phyloP scores from a whole-genome alignment of 1,284 basidiomycete genomes.

The Lentinus polychrous region DNA sequence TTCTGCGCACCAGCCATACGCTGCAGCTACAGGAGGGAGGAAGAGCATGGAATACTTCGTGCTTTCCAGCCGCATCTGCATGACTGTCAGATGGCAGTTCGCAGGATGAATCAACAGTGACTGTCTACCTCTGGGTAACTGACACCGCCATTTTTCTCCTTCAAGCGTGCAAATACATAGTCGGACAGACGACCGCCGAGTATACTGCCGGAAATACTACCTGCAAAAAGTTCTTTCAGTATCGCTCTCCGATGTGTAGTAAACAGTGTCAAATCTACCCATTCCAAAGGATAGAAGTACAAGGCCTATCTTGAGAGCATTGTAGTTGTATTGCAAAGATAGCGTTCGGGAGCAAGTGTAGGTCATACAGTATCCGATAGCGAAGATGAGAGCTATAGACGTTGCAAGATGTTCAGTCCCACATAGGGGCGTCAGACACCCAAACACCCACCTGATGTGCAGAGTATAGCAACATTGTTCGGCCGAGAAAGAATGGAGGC shows the following conservation, averaged over 20 bases:
- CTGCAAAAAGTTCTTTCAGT: constrained; percentile 20
- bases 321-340: constrained; percentile 56
- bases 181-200: constrained; percentile 79
- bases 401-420: neutral
- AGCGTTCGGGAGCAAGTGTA: constrained; percentile 74
- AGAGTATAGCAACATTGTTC: constrained; percentile 64
- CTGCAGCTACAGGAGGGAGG: constrained; percentile 54
- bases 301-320: constrained; percentile 67
- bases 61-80: constrained; percentile 69
- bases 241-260: neutral
- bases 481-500: constrained; percentile 47
- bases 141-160: constrained; percentile 52
- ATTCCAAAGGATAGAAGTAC: constrained; percentile 73
- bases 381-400: constrained; percentile 57
- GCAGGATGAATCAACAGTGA: too few species aligned
- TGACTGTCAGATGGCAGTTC: too few species aligned
- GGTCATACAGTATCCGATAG: constrained; percentile 59
- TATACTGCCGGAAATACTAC: constrained; percentile 64
- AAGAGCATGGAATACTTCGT: constrained; percentile 48
- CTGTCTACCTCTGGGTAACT: constrained; percentile 55
- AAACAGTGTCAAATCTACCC: constrained; percentile 32
- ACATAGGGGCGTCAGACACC: neutral
- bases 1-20: constrained; percentile 74
- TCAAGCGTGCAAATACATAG: constrained; percentile 47
- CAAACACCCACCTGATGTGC: constrained; percentile 55